Evolutionary conservation across 441 rosid genomes (phyloP).

Genomic region (Bocquillonia castaneifolia): DNA sequence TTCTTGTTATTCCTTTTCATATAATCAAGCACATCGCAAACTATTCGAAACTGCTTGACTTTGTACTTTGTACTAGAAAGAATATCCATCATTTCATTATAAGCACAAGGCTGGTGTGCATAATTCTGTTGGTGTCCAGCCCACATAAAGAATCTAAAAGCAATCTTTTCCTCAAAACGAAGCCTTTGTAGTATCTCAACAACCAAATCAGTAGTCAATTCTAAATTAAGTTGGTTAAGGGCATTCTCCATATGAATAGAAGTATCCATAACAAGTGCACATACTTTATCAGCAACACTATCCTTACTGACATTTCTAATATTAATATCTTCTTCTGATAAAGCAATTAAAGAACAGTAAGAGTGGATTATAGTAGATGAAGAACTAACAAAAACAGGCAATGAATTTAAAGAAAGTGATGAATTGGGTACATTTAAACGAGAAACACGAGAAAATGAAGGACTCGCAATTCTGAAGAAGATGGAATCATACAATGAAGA

Average conservation of each 20-base stretch:
- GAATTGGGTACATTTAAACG: background rate
- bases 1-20: slow-evolving; percentile 60
- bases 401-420: slow-evolving; percentile 5
- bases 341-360: slow-evolving; percentile 27
- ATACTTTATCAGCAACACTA: slow-evolving; percentile 40
- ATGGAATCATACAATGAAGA: background rate
- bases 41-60: slow-evolving; percentile 66
- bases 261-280: slow-evolving; percentile 40
- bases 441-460: slow-evolving; percentile 4
- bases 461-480: background rate
- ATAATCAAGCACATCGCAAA: slow-evolving; percentile 76
- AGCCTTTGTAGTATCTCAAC: slow-evolving; percentile 56
- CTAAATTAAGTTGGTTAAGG: slow-evolving; percentile 48
- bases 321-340: slow-evolving; percentile 14
- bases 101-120: slow-evolving; percentile 54
- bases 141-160: slow-evolving; percentile 78
- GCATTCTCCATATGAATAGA: slow-evolving; percentile 50
- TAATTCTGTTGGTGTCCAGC: slow-evolving; percentile 55
- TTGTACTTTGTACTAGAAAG: slow-evolving; percentile 76
- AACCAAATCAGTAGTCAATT: slow-evolving; percentile 53
- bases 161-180: slow-evolving; percentile 66
- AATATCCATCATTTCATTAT: slow-evolving; percentile 72
- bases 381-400: background rate
- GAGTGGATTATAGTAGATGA: background rate
- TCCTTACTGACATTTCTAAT: slow-evolving; percentile 19